Evolutionary conservation across 257 asterid genomes (phyloP).

Genomic region (Echites panduratus): DNA sequence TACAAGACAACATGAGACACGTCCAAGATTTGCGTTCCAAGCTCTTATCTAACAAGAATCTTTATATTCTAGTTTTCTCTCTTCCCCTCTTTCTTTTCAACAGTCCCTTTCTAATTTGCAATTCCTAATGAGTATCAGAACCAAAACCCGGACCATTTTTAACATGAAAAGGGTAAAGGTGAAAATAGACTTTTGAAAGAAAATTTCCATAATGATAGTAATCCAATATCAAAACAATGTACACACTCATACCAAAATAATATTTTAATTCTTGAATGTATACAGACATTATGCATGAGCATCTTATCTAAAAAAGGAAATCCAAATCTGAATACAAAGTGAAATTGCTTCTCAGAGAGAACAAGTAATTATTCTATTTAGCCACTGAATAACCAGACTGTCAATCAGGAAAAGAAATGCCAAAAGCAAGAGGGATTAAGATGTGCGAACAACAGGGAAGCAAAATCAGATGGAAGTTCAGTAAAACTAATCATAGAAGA

Average conservation of each 20-base stretch:
- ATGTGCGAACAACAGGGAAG: not conserved
- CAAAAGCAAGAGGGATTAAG: not conserved
- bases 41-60: not conserved
- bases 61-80: not conserved
- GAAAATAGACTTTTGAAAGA: not conserved
- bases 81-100: not conserved
- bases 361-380: not conserved
- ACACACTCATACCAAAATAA: not conserved
- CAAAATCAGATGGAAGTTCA: not conserved
- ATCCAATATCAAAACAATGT: not conserved
- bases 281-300: not conserved
- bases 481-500: not conserved
- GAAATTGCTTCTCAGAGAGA: not conserved
- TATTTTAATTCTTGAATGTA: not conserved
- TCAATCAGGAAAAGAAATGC: not conserved
- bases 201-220: not conserved
- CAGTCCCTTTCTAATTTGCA: not conserved
- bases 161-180: not conserved
- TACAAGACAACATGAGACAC: not conserved
- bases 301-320: not conserved
- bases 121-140: not conserved
- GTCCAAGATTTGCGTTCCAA: not conserved
- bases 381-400: not conserved
- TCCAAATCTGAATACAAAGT: not conserved
- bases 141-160: not conserved